Base-by-base conservation (phyloP, 2,329 filamentous ascomycete species). In the Penicillium paneum region DNA sequence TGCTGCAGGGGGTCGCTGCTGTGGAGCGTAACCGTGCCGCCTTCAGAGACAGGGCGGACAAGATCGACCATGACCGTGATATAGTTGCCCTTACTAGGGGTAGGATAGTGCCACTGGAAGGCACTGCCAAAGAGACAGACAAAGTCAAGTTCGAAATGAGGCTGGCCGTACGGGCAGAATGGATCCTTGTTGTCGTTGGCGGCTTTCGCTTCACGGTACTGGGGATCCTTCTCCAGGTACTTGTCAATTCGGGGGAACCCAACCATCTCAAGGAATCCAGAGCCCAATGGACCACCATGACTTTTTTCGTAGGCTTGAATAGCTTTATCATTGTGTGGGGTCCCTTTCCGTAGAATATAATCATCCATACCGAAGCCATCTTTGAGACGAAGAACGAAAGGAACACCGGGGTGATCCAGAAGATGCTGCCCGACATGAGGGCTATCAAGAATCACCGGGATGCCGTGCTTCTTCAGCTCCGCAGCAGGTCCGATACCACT, bases 141-240 rank as follows among this genome's bases (percentile, higher is more conserved):
- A 61, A 86, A 86, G 69, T 86, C 83, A 32, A 84, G 75, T 69
- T 85, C 82, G 59, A 85, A 84, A 59, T 85, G 82, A 26, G 83
- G 82, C 66, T 85, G 81, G 7, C 81, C 82, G 3, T 69, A 74
- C 0, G 82, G 82, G 1, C 77, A 77, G 62, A 84, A 84, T 2
- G 82, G 82, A 51, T 85, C 82, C 0, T 67, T 50, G 2, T 69
- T 69, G 10, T 67, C 72, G 49, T 79, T 78, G 3, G 66, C 60
- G 11, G 67, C 69, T 57, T 78, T 78, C 46, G 67, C 71, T 13
- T 71, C 69, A 8, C 68, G 67, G 60, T 85, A 87, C 40, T 76
- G 73, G 1, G 72, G 68, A 51, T 75, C 75, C 36, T 75, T 77
- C 52, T 79, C 74, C 0, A 86, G 71, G 32, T 77, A 62, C n/a